Conservation (phyloP, 305 asterid genomes). For the Striga hermonthica region DNA sequence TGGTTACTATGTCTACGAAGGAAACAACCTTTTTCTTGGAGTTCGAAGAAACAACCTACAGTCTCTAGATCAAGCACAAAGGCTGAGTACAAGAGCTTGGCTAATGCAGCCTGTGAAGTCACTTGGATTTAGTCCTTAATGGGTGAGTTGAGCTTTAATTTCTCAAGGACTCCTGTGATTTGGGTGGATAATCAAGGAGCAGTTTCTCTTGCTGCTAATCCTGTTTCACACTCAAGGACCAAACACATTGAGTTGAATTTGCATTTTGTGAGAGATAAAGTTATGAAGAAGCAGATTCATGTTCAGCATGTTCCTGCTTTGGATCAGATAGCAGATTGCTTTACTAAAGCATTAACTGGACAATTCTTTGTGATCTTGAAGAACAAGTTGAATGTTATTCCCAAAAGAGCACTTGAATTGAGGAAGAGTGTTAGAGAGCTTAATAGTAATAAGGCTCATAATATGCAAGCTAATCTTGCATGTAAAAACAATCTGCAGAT, state of each 20-base stretch:
- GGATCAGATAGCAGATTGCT: background rate
- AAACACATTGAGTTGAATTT: background rate
- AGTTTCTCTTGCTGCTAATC: background rate
- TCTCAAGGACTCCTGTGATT: background rate
- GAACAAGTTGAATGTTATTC: background rate
- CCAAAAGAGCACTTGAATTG: background rate
- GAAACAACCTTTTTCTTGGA: background rate
- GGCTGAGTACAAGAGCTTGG: background rate
- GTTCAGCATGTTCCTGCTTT: background rate
- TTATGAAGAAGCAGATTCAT: background rate
- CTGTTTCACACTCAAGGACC: background rate
- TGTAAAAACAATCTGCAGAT: too few species aligned
- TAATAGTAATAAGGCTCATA: too few species aligned
- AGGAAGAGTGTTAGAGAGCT: background rate
- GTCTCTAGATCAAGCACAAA: background rate
- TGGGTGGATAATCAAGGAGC: background rate
- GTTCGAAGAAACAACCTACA: background rate
- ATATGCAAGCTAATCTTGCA: too few species aligned
- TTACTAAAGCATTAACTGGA: background rate
- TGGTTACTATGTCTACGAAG: background rate
- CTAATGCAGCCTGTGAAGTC: background rate
- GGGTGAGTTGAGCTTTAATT: background rate
- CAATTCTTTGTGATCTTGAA: background rate
- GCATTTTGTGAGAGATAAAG: background rate
- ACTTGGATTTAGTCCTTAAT: background rate